Conservation (phyloP, 1,284 basidiomycete species). For the Tilletia setariae region DNA sequence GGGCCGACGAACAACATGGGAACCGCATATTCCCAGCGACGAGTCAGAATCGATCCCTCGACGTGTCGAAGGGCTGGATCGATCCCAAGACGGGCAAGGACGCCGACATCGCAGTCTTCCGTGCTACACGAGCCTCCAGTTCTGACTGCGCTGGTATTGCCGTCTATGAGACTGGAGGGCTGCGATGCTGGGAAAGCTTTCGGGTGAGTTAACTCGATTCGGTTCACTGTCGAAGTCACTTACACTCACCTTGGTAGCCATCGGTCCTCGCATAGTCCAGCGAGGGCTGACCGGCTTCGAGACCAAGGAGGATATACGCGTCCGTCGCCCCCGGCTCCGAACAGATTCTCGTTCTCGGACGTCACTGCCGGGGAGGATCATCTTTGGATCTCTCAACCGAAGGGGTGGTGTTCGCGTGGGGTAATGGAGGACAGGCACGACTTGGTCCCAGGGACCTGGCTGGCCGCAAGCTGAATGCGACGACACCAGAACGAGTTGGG, state of each 20-base stretch:
- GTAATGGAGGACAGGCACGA: conserved; percentile 80
- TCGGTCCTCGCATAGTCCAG: conserved; percentile 57
- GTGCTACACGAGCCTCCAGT: no score
- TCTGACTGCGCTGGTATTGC: no score
- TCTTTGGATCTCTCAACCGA: conserved; percentile 78
- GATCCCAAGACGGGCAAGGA: no score
- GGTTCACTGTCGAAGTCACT: no score
- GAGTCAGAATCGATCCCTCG: no score
- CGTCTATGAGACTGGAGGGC: no score
- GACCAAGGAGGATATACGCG: conserved; percentile 57
- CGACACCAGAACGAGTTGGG: conserved; percentile 63
- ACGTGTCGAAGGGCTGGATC: no score
- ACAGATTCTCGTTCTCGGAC: conserved; percentile 64
- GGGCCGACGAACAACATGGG: no score
- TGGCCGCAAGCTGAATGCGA: conserved; percentile 74
- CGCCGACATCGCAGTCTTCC: no score
- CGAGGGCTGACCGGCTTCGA: conserved; percentile 81
- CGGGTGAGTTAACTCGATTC: conserved; percentile 63
- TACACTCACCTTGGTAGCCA: no score
- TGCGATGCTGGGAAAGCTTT: conserved; percentile 64
- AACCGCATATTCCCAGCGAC: no score
- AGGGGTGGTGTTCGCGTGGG: conserved; percentile 73
- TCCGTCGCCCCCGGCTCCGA: conserved; percentile 42
- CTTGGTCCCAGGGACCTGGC: conserved; percentile 64
- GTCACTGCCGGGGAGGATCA: conserved; percentile 82